phyloP scores from a whole-genome alignment of 345 rosid genomes.

The Tarenaya hassleriana region DNA sequence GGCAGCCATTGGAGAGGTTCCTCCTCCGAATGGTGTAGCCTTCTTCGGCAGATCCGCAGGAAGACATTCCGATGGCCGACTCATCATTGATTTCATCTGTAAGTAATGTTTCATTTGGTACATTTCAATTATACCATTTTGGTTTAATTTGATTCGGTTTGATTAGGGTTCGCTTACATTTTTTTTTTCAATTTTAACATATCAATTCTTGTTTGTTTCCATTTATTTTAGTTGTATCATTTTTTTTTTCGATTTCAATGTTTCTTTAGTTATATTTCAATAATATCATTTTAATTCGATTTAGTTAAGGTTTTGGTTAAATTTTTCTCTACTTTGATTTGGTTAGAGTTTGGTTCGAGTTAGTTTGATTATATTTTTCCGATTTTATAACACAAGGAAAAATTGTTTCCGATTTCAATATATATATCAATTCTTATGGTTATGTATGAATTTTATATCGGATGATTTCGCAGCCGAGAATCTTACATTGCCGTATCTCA shows the following conservation, averaged over 20 bases:
- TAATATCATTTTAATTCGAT: too few relatives aligned
- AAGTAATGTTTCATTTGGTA: conserved; percentile 10
- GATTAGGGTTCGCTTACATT: too few relatives aligned
- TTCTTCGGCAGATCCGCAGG: conserved; percentile 67
- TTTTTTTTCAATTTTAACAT: not conserved
- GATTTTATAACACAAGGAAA: too few relatives aligned
- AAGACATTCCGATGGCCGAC: conserved; percentile 61
- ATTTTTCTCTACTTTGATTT: too few relatives aligned
- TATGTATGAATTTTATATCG: not conserved
- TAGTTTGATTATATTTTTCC: too few relatives aligned
- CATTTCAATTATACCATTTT: not conserved
- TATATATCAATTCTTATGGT: not conserved
- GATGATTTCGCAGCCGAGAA: conserved; percentile 41
- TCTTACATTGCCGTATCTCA: conserved; percentile 48
- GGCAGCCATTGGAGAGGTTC: conserved; percentile 42
- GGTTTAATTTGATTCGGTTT: too few relatives aligned
- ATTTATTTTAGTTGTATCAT: too few relatives aligned
- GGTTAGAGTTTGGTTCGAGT: too few relatives aligned
- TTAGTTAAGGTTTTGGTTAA: too few relatives aligned
- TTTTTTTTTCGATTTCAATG: too few relatives aligned
- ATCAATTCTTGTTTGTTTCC: too few relatives aligned
- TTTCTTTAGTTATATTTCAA: too few relatives aligned
- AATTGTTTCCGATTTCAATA: not conserved
- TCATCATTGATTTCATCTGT: conserved; percentile 59
- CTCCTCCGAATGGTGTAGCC: conserved; percentile 61